A percentile compares a stretch with the other conserved stretches of the same genome.
Conservation (phyloP, 2,329 filamentous ascomycete genomes). For the Escovopsis weberi region DNA sequence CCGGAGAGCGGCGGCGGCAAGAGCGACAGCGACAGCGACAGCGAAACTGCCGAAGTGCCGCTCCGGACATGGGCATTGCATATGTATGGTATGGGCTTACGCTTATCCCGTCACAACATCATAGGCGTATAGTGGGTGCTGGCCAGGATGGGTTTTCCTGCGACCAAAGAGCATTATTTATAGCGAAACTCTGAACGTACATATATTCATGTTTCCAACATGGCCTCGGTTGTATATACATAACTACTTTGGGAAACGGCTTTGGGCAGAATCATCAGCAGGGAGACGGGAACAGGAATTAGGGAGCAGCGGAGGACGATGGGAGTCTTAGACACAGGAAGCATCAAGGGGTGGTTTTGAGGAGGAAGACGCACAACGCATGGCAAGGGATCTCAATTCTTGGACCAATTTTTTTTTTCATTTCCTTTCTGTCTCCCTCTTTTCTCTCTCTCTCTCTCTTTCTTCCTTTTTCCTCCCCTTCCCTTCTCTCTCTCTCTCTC, state of each 20-base stretch:
- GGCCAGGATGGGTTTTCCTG: neutral
- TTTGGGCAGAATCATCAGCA: neutral
- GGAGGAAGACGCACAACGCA: no score
- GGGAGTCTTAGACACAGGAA: neutral
- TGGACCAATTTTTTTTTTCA: neutral
- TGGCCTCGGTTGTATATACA: conserved; percentile 3
- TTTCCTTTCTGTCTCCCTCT: neutral
- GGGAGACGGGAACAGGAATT: neutral
- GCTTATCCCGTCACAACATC: neutral
- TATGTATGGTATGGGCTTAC: neutral
- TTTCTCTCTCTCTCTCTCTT: no score
- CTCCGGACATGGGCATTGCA: neutral
- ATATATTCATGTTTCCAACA: conserved; percentile 4
- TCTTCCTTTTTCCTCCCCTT: neutral
- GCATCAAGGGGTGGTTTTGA: no score
- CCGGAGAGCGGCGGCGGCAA: neutral
- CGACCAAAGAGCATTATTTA: neutral
- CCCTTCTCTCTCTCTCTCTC: neutral
- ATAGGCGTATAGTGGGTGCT: neutral
- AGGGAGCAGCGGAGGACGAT: neutral
- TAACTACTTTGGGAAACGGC: neutral
- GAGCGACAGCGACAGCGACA: no score
- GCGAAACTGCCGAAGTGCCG: no score
- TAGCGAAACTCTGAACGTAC: neutral
- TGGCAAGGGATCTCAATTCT: no score